A percentile compares a stretch with the other conserved stretches of the same genome.
These are phyloP conservation scores for Debaryomyces singareniensis DNA, from an alignment of 1,139 yeast species.

Conservation along the genomic window DNA sequence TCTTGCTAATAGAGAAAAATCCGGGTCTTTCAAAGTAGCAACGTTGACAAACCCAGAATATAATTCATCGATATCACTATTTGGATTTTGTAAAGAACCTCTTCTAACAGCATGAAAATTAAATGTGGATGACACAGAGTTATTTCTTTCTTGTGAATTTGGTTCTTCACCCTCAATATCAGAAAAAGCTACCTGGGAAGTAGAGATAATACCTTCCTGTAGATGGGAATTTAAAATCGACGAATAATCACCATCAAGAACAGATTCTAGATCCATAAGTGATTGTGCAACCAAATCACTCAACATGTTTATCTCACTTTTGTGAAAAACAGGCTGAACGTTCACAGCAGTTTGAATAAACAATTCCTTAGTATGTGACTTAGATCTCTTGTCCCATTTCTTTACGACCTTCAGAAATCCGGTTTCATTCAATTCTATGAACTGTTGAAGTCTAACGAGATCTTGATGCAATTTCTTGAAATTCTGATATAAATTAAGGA, in stretches of 20 bases:
- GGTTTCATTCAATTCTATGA: slow-evolving; percentile 87
- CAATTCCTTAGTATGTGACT: slow-evolving; percentile 88
- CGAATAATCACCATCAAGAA: slow-evolving; percentile 66
- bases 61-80: slow-evolving; percentile 53
- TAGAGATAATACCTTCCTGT: too few species aligned
- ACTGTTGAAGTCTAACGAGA: slow-evolving; percentile 80
- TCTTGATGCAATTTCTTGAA: slow-evolving; percentile 88
- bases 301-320: slow-evolving; percentile 77
- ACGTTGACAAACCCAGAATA: slow-evolving; percentile 62
- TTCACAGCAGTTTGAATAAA: slow-evolving; percentile 89
- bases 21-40: slow-evolving; percentile 43
- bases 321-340: slow-evolving; percentile 93
- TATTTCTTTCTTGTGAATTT: slow-evolving; percentile 1
- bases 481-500: slow-evolving; percentile 66
- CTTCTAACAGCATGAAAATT: slow-evolving; percentile 3
- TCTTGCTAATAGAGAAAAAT: slow-evolving; percentile 38
- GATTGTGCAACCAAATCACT: slow-evolving; percentile 78
- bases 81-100: slow-evolving; percentile 9
- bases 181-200: not conserved
- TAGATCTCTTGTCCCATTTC: slow-evolving; percentile 96
- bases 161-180: slow-evolving; percentile 1
- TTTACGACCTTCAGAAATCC: slow-evolving; percentile 93
- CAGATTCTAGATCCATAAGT: slow-evolving; percentile 77
- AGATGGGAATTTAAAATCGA: slow-evolving; percentile 2
- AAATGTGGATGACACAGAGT: slow-evolving; percentile 1